A percentile compares a stretch with the other conserved stretches of the same genome.
Conservation (phyloP, 306 rosid genomes). For the Inga oerstediana region DNA sequence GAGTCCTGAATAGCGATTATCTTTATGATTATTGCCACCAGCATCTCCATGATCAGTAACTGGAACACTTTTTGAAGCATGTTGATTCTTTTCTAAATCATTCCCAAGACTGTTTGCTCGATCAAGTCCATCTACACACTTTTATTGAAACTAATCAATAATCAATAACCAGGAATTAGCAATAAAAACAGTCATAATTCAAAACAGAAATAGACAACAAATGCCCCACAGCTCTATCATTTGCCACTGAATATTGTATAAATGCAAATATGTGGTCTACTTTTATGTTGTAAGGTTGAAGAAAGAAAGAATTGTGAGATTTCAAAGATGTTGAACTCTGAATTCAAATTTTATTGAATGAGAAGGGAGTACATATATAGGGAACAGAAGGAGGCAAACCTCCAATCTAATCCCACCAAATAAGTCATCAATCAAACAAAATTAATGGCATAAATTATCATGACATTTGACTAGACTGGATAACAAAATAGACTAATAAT, state of each 20-base stretch:
- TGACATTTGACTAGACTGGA: background rate
- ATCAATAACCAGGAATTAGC: constrained; percentile 26
- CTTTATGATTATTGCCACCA: constrained; percentile 52
- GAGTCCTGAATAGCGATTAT: constrained; percentile 45
- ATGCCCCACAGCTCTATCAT: constrained; percentile 4
- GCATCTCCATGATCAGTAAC: constrained; percentile 57
- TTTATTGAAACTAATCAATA: constrained; percentile 25
- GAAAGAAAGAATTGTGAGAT: background rate
- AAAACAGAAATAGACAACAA: constrained; percentile 19
- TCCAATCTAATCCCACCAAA: background rate
- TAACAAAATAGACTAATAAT: background rate
- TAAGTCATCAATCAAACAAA: background rate
- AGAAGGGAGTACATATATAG: background rate
- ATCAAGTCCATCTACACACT: constrained; percentile 62
- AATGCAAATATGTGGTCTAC: constrained; percentile 10
- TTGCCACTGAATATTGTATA: constrained; percentile 1
- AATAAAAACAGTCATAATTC: background rate
- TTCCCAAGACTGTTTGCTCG: constrained; percentile 57
- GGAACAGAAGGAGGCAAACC: background rate
- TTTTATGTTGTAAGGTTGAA: background rate
- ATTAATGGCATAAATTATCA: background rate
- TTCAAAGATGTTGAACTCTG: background rate
- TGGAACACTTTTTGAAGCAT: constrained; percentile 48
- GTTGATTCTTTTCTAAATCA: constrained; percentile 67
- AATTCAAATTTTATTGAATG: background rate